A percentile compares a stretch with the other conserved stretches of the same genome.
These are phyloP conservation scores for Gryganskiella cystojenkinii DNA, from an alignment of 192 early-diverging fungal species.

Conservation along the genomic window DNA sequence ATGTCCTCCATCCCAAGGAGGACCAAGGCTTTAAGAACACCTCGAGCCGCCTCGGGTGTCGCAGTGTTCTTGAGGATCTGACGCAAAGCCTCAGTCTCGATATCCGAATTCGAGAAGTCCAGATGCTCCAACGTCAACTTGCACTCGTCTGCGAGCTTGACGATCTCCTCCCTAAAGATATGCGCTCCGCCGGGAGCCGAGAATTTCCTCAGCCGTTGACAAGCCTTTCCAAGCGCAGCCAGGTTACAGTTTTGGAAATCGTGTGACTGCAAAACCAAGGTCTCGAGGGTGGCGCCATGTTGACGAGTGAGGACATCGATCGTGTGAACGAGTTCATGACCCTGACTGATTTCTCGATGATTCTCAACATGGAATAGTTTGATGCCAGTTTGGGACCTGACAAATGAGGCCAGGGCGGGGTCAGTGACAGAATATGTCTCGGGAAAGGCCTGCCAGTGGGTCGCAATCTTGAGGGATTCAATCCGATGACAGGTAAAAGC, in stretches of 20 bases:
- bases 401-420: conserved; percentile 22
- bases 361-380: conserved; percentile 44
- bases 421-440: conserved; percentile 44
- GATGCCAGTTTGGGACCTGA: conserved; percentile 13
- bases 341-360: conserved; percentile 46
- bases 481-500: conserved; percentile 37
- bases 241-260: conserved; percentile 49
- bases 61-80: conserved; percentile 29
- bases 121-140: conserved; percentile 48
- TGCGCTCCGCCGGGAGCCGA: conserved; percentile 44
- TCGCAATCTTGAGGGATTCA: conserved; percentile 39
- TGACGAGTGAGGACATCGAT: conserved; percentile 13
- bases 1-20: conserved; percentile 49
- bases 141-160: conserved; percentile 31
- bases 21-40: conserved; percentile 39
- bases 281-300: conserved; percentile 32
- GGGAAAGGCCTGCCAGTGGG: conserved; percentile 35
- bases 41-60: conserved; percentile 30
- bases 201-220: conserved; percentile 27
- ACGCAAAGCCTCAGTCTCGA: conserved; percentile 39
- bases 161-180: conserved; percentile 24
- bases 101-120: conserved; percentile 52
- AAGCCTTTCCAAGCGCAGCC: conserved; percentile 30
- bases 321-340: conserved; percentile 26
- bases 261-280: conserved; percentile 39